These are phyloP conservation scores for Chaetomidium leptoderma DNA, from an alignment of 495 filamentous ascomycete species.

Conservation along the genomic window DNA sequence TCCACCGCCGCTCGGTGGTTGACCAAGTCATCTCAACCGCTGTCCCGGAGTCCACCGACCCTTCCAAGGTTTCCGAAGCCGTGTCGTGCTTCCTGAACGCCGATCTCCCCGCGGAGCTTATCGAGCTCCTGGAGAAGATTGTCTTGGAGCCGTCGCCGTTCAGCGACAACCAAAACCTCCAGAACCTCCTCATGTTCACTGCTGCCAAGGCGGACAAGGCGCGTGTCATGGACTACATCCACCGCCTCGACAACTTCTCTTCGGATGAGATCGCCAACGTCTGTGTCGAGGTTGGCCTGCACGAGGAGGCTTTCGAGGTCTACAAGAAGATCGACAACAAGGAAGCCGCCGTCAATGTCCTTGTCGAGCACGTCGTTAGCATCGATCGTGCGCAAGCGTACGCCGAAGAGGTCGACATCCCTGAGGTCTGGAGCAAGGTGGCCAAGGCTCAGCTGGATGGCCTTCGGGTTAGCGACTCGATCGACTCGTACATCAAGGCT, in stretches of 20 bases:
- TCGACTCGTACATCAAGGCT: slow-evolving; percentile 96
- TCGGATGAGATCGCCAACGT: slow-evolving; percentile 88
- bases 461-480: slow-evolving; percentile 84
- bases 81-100: slow-evolving; percentile 87
- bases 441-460: slow-evolving; percentile 98
- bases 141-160: slow-evolving; percentile 95
- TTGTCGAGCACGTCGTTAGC: slow-evolving; percentile 96
- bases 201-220: slow-evolving; percentile 95
- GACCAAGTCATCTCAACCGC: slow-evolving; percentile 97
- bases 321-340: slow-evolving; percentile 97
- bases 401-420: slow-evolving; percentile 89
- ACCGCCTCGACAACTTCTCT: slow-evolving; percentile 81
- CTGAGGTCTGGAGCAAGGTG: slow-evolving; percentile 98
- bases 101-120: slow-evolving; percentile 89
- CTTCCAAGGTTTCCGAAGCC: slow-evolving; percentile 90
- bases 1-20: slow-evolving; percentile 85
- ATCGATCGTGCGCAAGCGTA: slow-evolving; percentile 97
- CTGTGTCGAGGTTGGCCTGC: slow-evolving; percentile 90
- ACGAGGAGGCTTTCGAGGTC: slow-evolving; percentile 97
- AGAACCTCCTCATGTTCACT: slow-evolving; percentile 95
- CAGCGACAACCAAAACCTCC: slow-evolving; percentile 92
- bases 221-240: slow-evolving; percentile 95
- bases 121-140: slow-evolving; percentile 98
- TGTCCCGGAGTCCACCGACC: slow-evolving; percentile 89
- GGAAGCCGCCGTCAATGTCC: slow-evolving; percentile 78